Base-by-base conservation (phyloP, 2,329 filamentous ascomycete species). In the Aspergillus fructus region DNA sequence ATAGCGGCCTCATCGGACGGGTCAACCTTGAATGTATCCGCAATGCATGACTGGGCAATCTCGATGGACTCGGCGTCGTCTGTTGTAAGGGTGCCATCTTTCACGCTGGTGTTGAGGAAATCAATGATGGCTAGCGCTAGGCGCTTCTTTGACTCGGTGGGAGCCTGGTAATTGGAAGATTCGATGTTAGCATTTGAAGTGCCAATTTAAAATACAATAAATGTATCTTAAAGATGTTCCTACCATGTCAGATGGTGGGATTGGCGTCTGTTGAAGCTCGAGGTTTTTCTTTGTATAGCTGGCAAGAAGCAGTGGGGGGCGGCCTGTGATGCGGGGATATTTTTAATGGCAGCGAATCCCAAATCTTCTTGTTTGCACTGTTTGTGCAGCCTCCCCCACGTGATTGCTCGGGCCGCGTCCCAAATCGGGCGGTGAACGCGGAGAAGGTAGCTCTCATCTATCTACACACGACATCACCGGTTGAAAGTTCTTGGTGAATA, bases 91-190 rank as follows among this genome's bases (percentile, higher is more conserved):
- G 92, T 96, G 69, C 94, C 94, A 74, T 99, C 94, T 62, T 86
- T 89, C 66, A 91, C 81, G 46, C 92, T 96, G 59, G 85, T 87
- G 68, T 85, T 85, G 60, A 99, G 89, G 81, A 96, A 99, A 79
- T 97, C 91, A 81, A 96, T 91, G 76, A 99, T 93, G 68, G 94
- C 91, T 74, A 99, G 90, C 76, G 94, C 94, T 63, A 99, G 89
- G 79, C 93, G 91, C 85, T 99, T 88, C 74, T 86, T 86, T 54
- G 85, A 85, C 64, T 82, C 80, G 56, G 71, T 73, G 13, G 74
- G 73, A 59, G 75, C 74, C 75, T 77, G 59, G 3, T 46, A 30
- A 33, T 24, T 37, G 4, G 15, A n/a, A 21, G 12, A 51, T 30
- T 3, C 13, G 11, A 13, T 3, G 30, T 51, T 46, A 51, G 53